Conservation (phyloP, 164 flowering plant genomes). For the Stephania japonica region DNA sequence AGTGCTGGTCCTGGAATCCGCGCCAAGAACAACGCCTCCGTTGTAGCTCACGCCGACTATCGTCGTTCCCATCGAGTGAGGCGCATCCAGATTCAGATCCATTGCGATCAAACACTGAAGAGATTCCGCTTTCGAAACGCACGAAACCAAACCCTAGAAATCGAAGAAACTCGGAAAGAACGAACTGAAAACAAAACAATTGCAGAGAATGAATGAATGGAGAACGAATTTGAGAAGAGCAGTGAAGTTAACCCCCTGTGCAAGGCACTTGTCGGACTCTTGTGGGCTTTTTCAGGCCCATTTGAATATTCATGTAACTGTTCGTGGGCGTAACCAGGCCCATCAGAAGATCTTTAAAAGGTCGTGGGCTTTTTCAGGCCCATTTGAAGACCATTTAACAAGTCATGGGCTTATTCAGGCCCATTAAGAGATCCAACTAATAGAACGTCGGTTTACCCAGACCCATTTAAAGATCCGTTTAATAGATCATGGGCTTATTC, state of each 20-base stretch:
- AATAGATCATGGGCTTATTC: too few species aligned
- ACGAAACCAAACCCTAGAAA: conserved; percentile 11
- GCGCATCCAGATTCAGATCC: conserved; percentile 41
- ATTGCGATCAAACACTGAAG: conserved; percentile 9
- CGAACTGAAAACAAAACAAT: not conserved
- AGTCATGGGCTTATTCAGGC: too few species aligned
- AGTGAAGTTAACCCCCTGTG: not conserved
- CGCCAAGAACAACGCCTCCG: conserved; percentile 86
- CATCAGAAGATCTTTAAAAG: too few species aligned
- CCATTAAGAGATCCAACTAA: too few species aligned
- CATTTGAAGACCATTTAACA: too few species aligned
- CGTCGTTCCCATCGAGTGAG: conserved; percentile 88
- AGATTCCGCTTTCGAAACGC: not conserved
- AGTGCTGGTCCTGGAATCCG: conserved; percentile 87
- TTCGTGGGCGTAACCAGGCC: too few species aligned
- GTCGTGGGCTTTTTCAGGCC: too few species aligned
- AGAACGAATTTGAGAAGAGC: too few species aligned
- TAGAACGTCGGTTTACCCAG: too few species aligned
- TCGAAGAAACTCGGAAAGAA: not conserved
- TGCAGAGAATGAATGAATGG: not conserved
- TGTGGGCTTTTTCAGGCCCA: not conserved
- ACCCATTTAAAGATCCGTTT: too few species aligned
- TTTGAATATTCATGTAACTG: too few species aligned
- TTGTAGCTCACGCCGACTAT: conserved; percentile 78
- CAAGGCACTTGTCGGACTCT: not conserved